These are phyloP conservation scores for Globisporangium paddicum DNA, from an alignment of 352 stramenopile species.

Conservation along the genomic window DNA sequence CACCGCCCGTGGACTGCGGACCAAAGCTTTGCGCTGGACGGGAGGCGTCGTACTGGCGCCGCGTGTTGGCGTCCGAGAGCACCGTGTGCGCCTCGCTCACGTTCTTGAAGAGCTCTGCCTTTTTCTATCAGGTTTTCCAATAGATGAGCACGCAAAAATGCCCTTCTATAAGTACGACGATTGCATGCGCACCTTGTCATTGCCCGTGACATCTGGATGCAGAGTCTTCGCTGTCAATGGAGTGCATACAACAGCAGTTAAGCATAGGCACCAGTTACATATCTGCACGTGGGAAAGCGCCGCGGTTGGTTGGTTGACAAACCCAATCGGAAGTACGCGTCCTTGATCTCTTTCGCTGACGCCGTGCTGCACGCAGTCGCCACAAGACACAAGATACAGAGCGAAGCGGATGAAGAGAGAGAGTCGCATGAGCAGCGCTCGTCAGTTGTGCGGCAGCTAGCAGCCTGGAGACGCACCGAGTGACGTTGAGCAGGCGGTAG, in stretches of 20 bases:
- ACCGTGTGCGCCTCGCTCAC: constrained; percentile 76
- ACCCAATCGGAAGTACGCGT: constrained; percentile 77
- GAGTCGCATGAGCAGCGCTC: no score
- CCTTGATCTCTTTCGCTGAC: constrained; percentile 72
- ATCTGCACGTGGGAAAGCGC: not conserved
- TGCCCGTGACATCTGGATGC: constrained; percentile 83
- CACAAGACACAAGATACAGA: not conserved
- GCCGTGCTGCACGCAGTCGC: constrained; percentile 28
- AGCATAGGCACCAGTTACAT: not conserved
- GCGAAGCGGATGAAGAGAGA: no score
- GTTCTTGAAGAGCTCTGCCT: constrained; percentile 83
- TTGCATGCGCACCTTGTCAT: constrained; percentile 57
- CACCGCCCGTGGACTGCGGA: constrained; percentile 33
- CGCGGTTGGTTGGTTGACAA: not conserved
- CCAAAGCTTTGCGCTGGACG: constrained; percentile 39
- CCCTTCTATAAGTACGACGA: no score
- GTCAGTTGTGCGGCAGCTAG: no score
- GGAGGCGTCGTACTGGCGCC: constrained; percentile 62
- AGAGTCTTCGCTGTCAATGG: constrained; percentile 54
- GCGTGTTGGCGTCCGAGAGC: constrained; percentile 56
- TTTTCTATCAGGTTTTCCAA: constrained; percentile 30
- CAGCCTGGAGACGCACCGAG: constrained; percentile 26
- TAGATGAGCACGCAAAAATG: not conserved
- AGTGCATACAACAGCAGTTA: not conserved
- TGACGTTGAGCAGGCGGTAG: constrained; percentile 76